Evolutionary conservation across 2,329 filamentous ascomycete genomes (phyloP).

Genomic region (Monosporascus sp.): DNA sequence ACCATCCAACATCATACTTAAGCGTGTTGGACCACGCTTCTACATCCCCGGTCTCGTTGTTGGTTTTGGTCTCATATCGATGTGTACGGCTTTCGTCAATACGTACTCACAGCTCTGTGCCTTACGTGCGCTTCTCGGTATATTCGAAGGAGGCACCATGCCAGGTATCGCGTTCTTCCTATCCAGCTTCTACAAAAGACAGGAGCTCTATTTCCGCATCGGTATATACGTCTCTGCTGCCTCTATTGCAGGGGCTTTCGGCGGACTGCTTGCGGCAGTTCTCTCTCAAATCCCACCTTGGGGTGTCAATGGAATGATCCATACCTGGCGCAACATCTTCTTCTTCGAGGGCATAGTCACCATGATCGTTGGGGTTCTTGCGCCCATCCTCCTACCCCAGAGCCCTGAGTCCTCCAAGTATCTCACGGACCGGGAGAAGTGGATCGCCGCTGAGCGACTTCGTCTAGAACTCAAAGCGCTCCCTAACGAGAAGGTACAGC

Average conservation of each 20-base stretch:
- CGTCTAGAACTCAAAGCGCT: constrained; percentile 42
- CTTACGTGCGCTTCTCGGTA: constrained; percentile 44
- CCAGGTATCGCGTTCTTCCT: constrained; percentile 54
- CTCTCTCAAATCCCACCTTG: constrained; percentile 47
- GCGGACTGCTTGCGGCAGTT: constrained; percentile 50
- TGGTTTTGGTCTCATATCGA: constrained; percentile 50
- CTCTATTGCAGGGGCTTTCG: constrained; percentile 53
- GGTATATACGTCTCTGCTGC: constrained; percentile 53
- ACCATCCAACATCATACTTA: constrained; percentile 51
- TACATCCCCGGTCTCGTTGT: constrained; percentile 51
- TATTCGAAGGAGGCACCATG: constrained; percentile 55
- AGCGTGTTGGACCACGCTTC: constrained; percentile 46
- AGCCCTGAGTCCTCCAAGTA: constrained; percentile 44
- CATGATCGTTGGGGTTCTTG: constrained; percentile 38
- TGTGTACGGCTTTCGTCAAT: constrained; percentile 49
- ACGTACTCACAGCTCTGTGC: constrained; percentile 42
- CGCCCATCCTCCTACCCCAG: constrained; percentile 49
- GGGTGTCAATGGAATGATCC: constrained; percentile 40
- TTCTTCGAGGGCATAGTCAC: constrained; percentile 59
- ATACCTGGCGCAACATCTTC: constrained; percentile 57
- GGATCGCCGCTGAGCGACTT: constrained; percentile 49
- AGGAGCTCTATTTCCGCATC: constrained; percentile 50
- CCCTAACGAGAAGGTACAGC: constrained; percentile 41
- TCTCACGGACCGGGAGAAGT: constrained; percentile 47
- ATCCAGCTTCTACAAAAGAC: constrained; percentile 51